A percentile compares a stretch with the other conserved stretches of the same genome.
Conservation (phyloP, 2,329 filamentous ascomycete genomes). For the Apiospora aurea region DNA sequence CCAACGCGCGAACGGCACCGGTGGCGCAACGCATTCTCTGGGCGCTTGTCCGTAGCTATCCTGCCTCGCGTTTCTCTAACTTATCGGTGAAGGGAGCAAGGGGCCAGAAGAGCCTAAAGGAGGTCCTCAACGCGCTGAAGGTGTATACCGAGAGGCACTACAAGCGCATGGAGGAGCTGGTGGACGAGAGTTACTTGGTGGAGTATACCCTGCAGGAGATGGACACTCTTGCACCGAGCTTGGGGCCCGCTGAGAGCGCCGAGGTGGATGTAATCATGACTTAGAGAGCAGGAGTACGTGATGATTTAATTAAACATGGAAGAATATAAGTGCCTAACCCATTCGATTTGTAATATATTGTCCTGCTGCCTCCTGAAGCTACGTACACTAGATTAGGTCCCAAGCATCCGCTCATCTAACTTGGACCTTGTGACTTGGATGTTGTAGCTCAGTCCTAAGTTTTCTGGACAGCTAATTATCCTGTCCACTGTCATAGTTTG, state of each 20-base stretch:
- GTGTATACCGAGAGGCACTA: constrained; percentile 96
- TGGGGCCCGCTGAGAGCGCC: constrained; percentile 4
- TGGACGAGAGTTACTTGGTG: constrained; percentile 93
- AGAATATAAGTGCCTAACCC: neutral
- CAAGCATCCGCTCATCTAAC: neutral
- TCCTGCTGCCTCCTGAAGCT: neutral
- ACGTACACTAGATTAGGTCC: neutral
- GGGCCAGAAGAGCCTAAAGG: constrained; percentile 74
- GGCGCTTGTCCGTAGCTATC: constrained; percentile 81
- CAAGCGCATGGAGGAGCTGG: constrained; percentile 83
- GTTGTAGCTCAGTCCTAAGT: no score
- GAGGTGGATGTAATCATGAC: constrained; percentile 24
- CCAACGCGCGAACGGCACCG: constrained; percentile 84
- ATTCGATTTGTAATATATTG: neutral
- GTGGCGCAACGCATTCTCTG: constrained; percentile 87
- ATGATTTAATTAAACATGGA: neutral
- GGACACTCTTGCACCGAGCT: constrained; percentile 56
- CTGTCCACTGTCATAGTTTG: neutral
- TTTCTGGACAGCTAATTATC: neutral
- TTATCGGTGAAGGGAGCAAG: constrained; percentile 66
- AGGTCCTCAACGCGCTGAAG: constrained; percentile 85
- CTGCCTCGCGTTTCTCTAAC: constrained; percentile 76
- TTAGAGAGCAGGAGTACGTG: neutral
- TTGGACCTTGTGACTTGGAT: neutral
- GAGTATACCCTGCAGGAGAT: constrained; percentile 94